Percentiles rank a stretch among this genome's conserved stretches.
These are phyloP conservation scores for Calonectria hongkongensis DNA, from an alignment of 2,329 filamentous ascomycete genomes.

Conservation along the genomic window DNA sequence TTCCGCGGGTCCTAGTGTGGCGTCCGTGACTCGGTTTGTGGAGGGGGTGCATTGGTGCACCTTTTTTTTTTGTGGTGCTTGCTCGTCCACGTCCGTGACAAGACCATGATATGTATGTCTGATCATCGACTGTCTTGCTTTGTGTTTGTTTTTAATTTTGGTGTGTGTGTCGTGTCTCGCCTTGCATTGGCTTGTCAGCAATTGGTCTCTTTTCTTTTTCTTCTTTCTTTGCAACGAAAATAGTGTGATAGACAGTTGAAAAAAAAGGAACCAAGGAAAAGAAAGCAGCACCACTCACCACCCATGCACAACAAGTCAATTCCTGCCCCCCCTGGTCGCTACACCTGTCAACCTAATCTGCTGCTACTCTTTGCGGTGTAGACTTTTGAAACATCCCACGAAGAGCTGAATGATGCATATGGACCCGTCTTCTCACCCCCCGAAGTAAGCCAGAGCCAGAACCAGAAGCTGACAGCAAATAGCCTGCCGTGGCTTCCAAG, in stretches of 20 bases:
- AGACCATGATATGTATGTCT: conserved; percentile 8
- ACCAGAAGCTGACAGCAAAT: conserved; percentile 8
- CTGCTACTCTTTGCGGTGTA: conserved; percentile 18
- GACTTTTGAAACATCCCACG: conserved; percentile 16
- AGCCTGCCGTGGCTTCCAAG: conserved; percentile 17
- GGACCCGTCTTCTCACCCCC: neutral
- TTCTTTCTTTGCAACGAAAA: neutral
- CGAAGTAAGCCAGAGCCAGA: conserved; percentile 7
- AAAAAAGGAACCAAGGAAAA: neutral
- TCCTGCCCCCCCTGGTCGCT: neutral
- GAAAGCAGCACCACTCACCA: neutral
- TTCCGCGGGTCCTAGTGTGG: conserved; percentile 48
- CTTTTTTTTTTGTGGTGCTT: conserved; percentile 17
- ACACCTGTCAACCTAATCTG: conserved; percentile 12
- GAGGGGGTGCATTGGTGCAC: conserved; percentile 22
- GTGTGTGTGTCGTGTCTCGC: conserved; percentile 4
- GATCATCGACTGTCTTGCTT: conserved; percentile 18
- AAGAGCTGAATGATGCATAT: conserved; percentile 24
- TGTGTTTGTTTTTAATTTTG: conserved; percentile 4
- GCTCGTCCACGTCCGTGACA: conserved; percentile 8
- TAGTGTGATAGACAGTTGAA: neutral
- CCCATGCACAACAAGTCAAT: conserved; percentile 14
- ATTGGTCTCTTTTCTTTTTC: no score
- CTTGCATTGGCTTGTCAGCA: neutral
- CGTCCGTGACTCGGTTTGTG: conserved; percentile 22